Evolutionary conservation across 148 eudicot genomes (phyloP).

Genomic region (Rhododendron griersonianum): DNA sequence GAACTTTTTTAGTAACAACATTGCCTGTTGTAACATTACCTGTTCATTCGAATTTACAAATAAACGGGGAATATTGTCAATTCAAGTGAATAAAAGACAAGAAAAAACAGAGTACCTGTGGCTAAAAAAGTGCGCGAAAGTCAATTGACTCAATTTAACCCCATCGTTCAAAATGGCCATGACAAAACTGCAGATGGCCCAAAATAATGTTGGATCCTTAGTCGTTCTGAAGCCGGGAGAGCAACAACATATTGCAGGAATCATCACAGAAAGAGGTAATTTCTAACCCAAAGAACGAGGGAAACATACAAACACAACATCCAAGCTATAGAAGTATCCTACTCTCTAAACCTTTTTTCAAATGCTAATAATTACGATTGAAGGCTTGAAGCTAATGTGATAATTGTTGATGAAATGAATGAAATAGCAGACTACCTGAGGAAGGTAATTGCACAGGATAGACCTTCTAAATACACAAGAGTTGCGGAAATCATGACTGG

Average conservation of each 20-base stretch:
- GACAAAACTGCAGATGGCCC: conserved; percentile 60
- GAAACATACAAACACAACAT: background rate
- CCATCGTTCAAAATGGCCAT: background rate
- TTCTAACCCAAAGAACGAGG: background rate
- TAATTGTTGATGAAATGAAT: conserved; percentile 2
- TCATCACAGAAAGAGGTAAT: conserved; percentile 77
- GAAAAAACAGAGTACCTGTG: background rate
- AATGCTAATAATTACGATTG: background rate
- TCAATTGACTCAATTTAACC: background rate
- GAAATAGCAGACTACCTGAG: conserved; percentile 52
- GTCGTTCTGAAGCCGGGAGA: conserved; percentile 86
- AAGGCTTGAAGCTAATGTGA: background rate
- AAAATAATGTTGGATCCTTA: conserved; percentile 73
- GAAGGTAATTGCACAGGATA: conserved; percentile 63
- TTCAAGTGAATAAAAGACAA: background rate
- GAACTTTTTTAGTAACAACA: background rate
- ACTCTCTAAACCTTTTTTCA: no score
- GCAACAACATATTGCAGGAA: conserved; percentile 62
- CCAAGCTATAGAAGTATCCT: background rate
- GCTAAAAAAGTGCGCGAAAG: background rate
- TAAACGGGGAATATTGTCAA: background rate
- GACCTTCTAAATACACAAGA: conserved; percentile 54
- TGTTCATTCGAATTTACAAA: background rate
- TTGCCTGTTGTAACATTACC: background rate
- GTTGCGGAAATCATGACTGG: conserved; percentile 86